phyloP scores from a whole-genome alignment of 2,329 filamentous ascomycete genomes.

The Domatiomyces globalis region DNA sequence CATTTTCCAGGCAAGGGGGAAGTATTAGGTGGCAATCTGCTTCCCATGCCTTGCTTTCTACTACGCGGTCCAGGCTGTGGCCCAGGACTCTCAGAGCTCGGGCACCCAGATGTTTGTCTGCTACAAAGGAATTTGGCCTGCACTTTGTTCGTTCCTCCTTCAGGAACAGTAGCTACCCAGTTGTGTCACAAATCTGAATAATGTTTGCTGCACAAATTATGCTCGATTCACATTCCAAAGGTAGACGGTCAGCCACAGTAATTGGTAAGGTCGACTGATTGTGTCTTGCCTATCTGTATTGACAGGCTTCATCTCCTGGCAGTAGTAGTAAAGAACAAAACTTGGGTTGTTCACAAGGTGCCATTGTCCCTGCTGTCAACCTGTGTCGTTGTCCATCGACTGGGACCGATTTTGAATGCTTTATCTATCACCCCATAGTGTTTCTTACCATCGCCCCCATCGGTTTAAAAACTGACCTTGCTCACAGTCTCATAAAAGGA shows the following conservation, averaged over 20 bases:
- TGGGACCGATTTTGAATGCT: background rate
- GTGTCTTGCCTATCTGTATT: background rate
- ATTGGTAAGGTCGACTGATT: background rate
- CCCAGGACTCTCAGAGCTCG: no score
- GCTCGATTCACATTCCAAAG: background rate
- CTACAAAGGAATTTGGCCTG: no score
- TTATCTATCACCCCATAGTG: background rate
- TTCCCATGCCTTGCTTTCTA: no score
- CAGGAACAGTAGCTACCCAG: background rate
- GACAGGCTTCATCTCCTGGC: background rate
- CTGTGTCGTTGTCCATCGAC: background rate
- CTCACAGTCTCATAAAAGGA: constrained; percentile 63
- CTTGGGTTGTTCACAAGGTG: background rate
- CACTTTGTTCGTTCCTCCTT: background rate
- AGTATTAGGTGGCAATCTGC: no score
- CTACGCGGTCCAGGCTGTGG: no score
- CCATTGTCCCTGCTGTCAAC: background rate
- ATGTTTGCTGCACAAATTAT: background rate
- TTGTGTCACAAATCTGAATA: background rate
- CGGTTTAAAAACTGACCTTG: constrained; percentile 44
- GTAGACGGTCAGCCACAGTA: no score
- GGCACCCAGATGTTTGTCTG: no score
- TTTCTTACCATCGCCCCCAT: background rate
- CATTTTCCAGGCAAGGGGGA: no score
- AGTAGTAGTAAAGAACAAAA: background rate